These are phyloP conservation scores for Tylopilus balloui DNA, from an alignment of 768 basidiomycete genomes.

Conservation along the genomic window DNA sequence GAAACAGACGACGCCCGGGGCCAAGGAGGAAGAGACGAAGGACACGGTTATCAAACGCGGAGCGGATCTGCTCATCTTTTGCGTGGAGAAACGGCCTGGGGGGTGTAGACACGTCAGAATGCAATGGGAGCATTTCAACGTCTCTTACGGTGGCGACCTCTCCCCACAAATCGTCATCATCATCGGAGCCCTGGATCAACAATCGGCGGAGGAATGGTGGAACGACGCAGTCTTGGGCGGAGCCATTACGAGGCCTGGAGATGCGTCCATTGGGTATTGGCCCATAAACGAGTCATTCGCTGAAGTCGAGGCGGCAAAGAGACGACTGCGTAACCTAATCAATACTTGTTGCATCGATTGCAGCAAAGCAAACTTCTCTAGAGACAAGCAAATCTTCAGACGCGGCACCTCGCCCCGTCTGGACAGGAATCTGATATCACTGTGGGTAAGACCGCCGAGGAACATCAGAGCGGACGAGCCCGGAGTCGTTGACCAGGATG, in stretches of 20 bases:
- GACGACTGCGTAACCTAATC: slow-evolving; percentile 12
- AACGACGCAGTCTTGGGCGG: background rate
- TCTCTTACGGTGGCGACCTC: slow-evolving; percentile 24
- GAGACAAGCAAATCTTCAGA: slow-evolving; percentile 12
- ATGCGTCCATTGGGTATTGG: slow-evolving; percentile 17
- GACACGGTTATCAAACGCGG: slow-evolving; percentile 16
- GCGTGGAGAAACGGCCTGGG: slow-evolving; percentile 8
- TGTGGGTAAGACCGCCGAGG: slow-evolving; percentile 2
- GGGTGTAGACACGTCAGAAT: slow-evolving; percentile 8
- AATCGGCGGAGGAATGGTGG: slow-evolving; percentile 23
- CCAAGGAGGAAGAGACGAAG: slow-evolving; percentile 3
- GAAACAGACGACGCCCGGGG: background rate
- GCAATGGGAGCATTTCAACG: slow-evolving; percentile 24
- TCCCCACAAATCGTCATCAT: slow-evolving; percentile 24
- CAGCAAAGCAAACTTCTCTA: slow-evolving; percentile 11
- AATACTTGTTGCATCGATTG: slow-evolving; percentile 24
- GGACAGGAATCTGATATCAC: slow-evolving; percentile 1
- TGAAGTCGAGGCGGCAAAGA: slow-evolving; percentile 3
- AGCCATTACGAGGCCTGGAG: background rate
- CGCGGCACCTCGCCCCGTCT: background rate
- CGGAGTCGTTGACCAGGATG: background rate
- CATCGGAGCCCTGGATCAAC: slow-evolving; percentile 14
- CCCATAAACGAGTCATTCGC: slow-evolving; percentile 1
- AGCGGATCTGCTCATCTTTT: slow-evolving; percentile 23
- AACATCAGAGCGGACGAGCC: background rate